Conservation (phyloP, 768 basidiomycete genomes). For the Lenzites betulinus region DNA sequence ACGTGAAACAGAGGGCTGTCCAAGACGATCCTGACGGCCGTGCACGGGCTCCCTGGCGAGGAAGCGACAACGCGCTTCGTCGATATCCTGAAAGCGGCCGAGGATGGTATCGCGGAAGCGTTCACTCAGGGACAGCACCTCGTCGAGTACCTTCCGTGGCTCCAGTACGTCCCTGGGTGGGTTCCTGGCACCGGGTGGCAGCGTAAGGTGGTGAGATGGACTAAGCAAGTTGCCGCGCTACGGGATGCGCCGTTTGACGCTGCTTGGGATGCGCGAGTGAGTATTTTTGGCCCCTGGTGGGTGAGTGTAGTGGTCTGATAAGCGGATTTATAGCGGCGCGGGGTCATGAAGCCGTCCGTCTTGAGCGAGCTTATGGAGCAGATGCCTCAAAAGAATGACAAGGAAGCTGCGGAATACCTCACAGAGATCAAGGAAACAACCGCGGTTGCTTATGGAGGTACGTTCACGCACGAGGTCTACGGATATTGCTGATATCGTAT, state of each 20-base stretch:
- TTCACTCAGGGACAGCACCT: not conserved
- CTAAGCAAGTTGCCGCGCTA: conserved; percentile 57
- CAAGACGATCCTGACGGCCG: not conserved
- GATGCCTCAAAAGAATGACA: not conserved
- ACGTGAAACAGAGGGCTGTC: not conserved
- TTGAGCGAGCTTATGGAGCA: not conserved
- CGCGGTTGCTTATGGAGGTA: conserved; percentile 10
- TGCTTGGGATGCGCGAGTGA: conserved; percentile 56
- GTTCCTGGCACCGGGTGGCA: conserved; percentile 66
- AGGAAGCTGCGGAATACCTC: too few relatives aligned
- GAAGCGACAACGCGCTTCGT: not conserved
- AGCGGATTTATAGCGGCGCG: not conserved
- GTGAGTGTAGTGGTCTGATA: not conserved
- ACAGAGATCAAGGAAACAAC: conserved; percentile 6
- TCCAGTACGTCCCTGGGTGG: conserved; percentile 56
- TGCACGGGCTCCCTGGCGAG: not conserved
- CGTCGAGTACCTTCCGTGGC: not conserved
- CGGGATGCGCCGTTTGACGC: conserved; percentile 62
- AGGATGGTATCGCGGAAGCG: not conserved
- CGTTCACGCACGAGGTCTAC: not conserved
- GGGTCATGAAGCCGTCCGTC: not conserved
- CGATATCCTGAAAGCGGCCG: not conserved
- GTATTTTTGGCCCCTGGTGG: conserved; percentile 10
- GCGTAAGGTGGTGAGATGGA: conserved; percentile 57
- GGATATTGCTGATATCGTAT: not conserved